Evolutionary conservation across 306 rosid genomes (phyloP).

Genomic region (Albizia julibrissin): DNA sequence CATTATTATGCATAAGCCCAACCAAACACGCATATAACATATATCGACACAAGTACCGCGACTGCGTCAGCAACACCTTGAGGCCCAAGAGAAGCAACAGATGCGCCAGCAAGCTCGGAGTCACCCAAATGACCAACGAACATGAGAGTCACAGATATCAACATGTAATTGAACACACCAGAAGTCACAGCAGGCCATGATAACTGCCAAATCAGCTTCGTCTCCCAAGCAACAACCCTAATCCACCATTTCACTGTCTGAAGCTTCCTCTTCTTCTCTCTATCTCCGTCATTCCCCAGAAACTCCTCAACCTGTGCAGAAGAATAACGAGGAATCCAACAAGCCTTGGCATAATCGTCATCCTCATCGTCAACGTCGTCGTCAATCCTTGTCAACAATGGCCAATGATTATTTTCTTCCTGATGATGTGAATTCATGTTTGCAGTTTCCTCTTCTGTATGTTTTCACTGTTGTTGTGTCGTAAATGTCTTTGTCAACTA

Average conservation of each 20-base stretch:
- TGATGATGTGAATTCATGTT: background rate
- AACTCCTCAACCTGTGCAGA: background rate
- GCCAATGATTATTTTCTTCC: background rate
- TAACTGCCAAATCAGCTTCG: background rate
- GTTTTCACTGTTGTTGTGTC: background rate
- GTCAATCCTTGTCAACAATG: background rate
- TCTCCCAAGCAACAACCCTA: background rate
- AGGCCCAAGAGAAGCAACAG: background rate
- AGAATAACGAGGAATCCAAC: background rate
- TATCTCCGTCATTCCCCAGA: background rate
- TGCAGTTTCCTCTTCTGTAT: background rate
- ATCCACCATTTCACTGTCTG: background rate
- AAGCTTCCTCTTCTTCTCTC: background rate
- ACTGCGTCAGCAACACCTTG: background rate
- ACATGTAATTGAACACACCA: background rate
- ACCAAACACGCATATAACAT: too few species aligned
- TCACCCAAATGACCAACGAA: background rate
- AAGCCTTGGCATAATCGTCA: background rate
- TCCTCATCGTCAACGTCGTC: background rate
- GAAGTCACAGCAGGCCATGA: background rate
- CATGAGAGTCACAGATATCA: background rate
- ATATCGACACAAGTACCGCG: too few species aligned
- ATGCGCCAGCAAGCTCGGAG: background rate
- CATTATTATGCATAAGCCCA: too few species aligned
- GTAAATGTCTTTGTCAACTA: background rate